Evolutionary conservation across 1,284 basidiomycete species (phyloP).

Genomic region (Coriolopsis trogii): DNA sequence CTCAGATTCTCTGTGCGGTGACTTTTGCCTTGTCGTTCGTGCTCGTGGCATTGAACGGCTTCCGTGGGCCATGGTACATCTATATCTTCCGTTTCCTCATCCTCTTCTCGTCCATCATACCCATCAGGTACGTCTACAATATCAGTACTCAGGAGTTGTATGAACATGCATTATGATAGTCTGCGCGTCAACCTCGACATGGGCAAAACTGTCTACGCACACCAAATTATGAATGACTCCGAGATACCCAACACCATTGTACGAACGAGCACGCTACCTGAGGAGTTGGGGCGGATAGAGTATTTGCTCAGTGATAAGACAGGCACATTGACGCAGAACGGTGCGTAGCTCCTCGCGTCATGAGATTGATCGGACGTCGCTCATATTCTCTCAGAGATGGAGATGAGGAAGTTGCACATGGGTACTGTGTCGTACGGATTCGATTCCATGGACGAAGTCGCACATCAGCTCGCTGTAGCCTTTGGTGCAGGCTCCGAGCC

Average conservation of each 20-base stretch:
- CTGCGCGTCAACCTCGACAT: conserved; percentile 98
- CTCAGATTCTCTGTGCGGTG: conserved; percentile 89
- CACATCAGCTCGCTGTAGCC: conserved; percentile 82
- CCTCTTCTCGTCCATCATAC: conserved; percentile 98
- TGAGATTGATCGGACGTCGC: not conserved
- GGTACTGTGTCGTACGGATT: conserved; percentile 97
- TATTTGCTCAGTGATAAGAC: conserved; percentile 98
- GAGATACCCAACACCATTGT: conserved; percentile 98
- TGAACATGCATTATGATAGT: conserved; percentile 48
- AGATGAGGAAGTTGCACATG: conserved; percentile 98
- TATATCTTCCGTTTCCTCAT: conserved; percentile 98
- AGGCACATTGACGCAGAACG: conserved; percentile 97
- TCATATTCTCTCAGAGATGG: conserved; percentile 79
- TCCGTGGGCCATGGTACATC: conserved; percentile 94
- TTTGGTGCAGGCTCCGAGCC: conserved; percentile 68
- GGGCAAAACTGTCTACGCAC: conserved; percentile 98
- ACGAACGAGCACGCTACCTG: conserved; percentile 94
- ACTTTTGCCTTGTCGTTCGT: conserved; percentile 92
- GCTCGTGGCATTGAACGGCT: conserved; percentile 95
- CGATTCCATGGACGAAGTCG: conserved; percentile 98
- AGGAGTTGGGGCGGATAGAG: conserved; percentile 95
- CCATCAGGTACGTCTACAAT: conserved; percentile 75
- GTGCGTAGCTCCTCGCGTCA: conserved; percentile 46
- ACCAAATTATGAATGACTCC: conserved; percentile 90
- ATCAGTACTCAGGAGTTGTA: not conserved